Evolutionary conservation across 1,284 basidiomycete genomes (phyloP).

Genomic region (Pyrrhoderma noxium): DNA sequence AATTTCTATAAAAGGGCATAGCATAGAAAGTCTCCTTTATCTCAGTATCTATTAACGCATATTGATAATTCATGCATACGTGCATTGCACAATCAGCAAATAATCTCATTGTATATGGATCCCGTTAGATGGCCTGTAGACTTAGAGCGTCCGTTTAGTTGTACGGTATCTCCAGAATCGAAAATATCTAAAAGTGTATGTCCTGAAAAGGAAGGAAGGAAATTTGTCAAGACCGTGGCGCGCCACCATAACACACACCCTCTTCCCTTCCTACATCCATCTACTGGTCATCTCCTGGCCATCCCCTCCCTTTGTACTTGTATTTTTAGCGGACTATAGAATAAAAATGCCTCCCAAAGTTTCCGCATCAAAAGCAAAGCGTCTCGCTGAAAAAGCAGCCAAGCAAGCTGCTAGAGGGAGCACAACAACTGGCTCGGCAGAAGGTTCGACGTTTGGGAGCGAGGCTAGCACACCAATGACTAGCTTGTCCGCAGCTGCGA

Average conservation of each 20-base stretch:
- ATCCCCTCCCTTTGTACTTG: not conserved
- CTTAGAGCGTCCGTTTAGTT: too few species aligned
- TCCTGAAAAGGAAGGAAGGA: not conserved
- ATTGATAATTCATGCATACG: too few species aligned
- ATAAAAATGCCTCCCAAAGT: constrained; percentile 47
- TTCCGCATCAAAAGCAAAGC: constrained; percentile 80
- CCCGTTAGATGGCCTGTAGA: too few species aligned
- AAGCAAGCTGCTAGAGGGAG: constrained; percentile 49
- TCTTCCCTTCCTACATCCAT: constrained; percentile 1
- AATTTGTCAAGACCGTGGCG: constrained; percentile 7
- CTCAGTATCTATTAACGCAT: too few species aligned
- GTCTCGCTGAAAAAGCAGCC: constrained; percentile 85
- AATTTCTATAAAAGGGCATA: too few species aligned
- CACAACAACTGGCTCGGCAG: constrained; percentile 38
- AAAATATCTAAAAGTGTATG: too few species aligned
- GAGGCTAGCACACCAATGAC: constrained; percentile 72
- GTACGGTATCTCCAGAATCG: too few species aligned
- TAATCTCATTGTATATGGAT: too few species aligned
- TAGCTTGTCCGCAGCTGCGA: constrained; percentile 64
- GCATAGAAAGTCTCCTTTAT: too few species aligned
- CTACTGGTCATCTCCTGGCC: not conserved
- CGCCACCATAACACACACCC: not conserved
- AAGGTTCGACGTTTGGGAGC: constrained; percentile 53
- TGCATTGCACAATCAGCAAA: too few species aligned
- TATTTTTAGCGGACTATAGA: not conserved